Base-by-base conservation (phyloP, 805 yeast species). In the Ogataea ramenticola region DNA sequence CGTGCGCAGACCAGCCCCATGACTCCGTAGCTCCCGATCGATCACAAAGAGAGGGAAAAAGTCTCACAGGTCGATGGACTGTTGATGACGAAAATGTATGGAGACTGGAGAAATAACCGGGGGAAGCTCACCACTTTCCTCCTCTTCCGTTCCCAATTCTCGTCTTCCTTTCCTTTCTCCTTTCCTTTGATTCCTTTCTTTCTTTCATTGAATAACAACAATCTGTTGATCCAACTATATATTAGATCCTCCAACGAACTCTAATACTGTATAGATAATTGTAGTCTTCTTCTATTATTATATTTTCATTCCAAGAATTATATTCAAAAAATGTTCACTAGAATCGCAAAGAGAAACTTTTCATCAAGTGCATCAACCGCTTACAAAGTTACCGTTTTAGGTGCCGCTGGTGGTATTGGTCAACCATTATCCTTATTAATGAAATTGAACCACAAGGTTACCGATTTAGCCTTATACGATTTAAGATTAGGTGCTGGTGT, bases 321-420 rank as follows among this genome's bases (percentile, higher is more conserved):
- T n/a, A n/a, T n/a, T n/a, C n/a, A n/a, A 22, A 36, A 36, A 52
- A 81, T 81, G 86, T 70, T 81, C 44, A 62, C 78, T 46, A 75
- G 73, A 70, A 51, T 74, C 52, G 77, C 66, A 11, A 46, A 50
- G 39, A 61, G 67, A 57, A 57, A 57, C 80, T 85, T 85, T 71
- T 80, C 90, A 35, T 74, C 86, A 39, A 65, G 86, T 41, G 74
- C 82, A 43, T 60, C 82, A 36, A 63, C 76, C 52, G 81, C 86
- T 58, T 84, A 83, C 75, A 84, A 84, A 67, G 90, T 82, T 43
- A 72, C 88, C 60, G 87, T 84, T 47, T 71, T 82, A 58, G 93
- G 93, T 64, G 91, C 91, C 52, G 82, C 85, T 51, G 93, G 98
- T 72, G 98, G 98, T 68, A 91, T 90, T 67, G 98, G 98, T 52